Percentiles rank a stretch among this genome's conserved stretches.
phyloP scores from a whole-genome alignment of 176 grass and related monocot genomes.

The Avena atlantica region DNA sequence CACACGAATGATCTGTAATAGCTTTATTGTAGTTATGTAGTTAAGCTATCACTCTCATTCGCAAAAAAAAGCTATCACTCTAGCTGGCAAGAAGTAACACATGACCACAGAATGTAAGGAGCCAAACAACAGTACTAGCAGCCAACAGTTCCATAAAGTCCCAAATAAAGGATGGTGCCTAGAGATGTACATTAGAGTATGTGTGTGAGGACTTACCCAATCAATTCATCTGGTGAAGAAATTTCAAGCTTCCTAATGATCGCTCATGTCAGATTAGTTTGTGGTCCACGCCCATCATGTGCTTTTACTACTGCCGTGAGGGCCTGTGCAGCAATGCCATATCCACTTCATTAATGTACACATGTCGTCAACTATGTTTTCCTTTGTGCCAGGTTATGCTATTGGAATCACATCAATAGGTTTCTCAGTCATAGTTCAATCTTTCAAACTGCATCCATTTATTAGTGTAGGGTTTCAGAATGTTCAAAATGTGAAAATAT shows the following conservation, averaged over 20 bases:
- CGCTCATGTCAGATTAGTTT: conserved; percentile 75
- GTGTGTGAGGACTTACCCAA: conserved; percentile 67
- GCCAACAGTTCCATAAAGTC: conserved; percentile 44
- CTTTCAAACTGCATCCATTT: conserved; percentile 18
- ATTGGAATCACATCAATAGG: conserved; percentile 31
- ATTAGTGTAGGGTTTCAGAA: conserved; percentile 23
- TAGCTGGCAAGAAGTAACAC: conserved; percentile 10
- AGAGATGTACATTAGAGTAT: conserved; percentile 4
- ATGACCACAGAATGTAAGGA: conserved; percentile 70
- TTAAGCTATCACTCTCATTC: background rate
- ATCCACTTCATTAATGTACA: conserved; percentile 89
- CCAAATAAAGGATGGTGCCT: conserved; percentile 1
- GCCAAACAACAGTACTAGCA: conserved; percentile 73
- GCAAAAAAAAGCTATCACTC: conserved; percentile 1
- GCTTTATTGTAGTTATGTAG: background rate
- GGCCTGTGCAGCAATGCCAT: conserved; percentile 99
- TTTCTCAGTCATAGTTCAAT: conserved; percentile 33
- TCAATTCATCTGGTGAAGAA: conserved; percentile 95
- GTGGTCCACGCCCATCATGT: conserved; percentile 85
- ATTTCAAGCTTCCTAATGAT: conserved; percentile 82
- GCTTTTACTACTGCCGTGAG: conserved; percentile 89
- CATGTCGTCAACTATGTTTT: conserved; percentile 49
- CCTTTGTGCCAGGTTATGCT: conserved; percentile 44
- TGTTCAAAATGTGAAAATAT: conserved; percentile 27
- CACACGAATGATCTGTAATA: conserved; percentile 29